A percentile compares a stretch with the other conserved stretches of the same genome.
Conservation (phyloP, 2,329 filamentous ascomycete genomes). For the Botrytis fragariae region DNA sequence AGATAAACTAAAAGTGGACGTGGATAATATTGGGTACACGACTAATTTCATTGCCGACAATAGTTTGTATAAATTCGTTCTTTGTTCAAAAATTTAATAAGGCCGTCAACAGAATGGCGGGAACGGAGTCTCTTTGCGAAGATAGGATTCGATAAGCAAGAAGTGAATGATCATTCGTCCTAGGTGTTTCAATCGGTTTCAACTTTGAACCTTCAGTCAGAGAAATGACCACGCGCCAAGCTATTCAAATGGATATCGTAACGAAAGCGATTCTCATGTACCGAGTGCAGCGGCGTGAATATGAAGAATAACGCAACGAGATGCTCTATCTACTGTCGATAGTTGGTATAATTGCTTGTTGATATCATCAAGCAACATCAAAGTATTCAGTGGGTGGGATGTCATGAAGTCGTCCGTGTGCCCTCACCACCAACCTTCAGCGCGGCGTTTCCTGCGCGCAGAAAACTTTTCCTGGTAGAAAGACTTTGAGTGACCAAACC, state of each 20-base stretch:
- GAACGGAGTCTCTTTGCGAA: neutral
- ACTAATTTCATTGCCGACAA: neutral
- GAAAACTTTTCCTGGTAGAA: neutral
- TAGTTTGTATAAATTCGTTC: neutral
- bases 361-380: neutral
- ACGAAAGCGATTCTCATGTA: neutral
- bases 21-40: neutral
- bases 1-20: neutral
- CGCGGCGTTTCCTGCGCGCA: neutral
- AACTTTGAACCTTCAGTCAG: neutral
- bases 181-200: neutral
- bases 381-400: neutral
- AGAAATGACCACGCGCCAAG: neutral
- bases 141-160: neutral
- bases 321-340: neutral
- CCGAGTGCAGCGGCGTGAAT: too few relatives aligned
- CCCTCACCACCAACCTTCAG: too few relatives aligned
- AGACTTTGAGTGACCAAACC: neutral
- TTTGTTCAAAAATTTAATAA: neutral
- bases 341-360: neutral
- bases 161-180: neutral
- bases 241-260: too few relatives aligned
- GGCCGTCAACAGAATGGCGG: neutral
- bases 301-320: neutral
- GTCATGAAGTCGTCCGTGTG: neutral